phyloP scores from a whole-genome alignment of 768 basidiomycete genomes.

The Coprinopsis strossmayeri region DNA sequence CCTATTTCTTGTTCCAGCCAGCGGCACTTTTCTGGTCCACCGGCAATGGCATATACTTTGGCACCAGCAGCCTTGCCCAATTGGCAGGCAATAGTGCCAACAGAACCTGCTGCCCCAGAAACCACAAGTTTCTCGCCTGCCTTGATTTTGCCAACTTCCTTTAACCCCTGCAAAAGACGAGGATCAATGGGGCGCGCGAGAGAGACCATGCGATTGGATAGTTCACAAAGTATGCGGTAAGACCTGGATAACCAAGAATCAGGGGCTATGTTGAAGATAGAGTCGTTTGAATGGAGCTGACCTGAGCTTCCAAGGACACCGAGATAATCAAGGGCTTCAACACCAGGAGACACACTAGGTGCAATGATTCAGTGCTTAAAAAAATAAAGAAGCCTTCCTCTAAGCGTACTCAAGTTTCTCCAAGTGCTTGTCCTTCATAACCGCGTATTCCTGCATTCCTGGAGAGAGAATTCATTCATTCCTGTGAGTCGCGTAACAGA shows the following conservation, averaged over 20 bases:
- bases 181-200: constrained; percentile 2
- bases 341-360: constrained; percentile 50
- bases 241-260: constrained; percentile 33
- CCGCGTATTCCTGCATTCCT: constrained; percentile 79
- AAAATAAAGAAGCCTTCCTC: neutral
- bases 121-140: constrained; percentile 79
- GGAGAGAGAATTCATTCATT: neutral
- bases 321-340: constrained; percentile 68
- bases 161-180: constrained; percentile 55
- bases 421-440: constrained; percentile 47
- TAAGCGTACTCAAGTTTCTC: constrained; percentile 49
- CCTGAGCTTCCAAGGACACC: constrained; percentile 74
- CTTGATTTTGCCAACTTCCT: constrained; percentile 75
- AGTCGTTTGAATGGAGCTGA: constrained; percentile 23
- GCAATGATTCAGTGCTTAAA: neutral
- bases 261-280: neutral
- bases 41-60: constrained; percentile 84
- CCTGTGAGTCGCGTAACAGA: neutral
- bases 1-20: constrained; percentile 85
- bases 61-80: constrained; percentile 75
- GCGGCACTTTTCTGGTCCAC: constrained; percentile 73
- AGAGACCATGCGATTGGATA: constrained; percentile 15
- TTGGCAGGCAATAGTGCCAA: constrained; percentile 80
- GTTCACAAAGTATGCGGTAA: constrained; percentile 84
- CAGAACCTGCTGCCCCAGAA: constrained; percentile 89